Base-by-base conservation (phyloP, 2,329 filamentous ascomycete genomes). In the Fusarium sp. region DNA sequence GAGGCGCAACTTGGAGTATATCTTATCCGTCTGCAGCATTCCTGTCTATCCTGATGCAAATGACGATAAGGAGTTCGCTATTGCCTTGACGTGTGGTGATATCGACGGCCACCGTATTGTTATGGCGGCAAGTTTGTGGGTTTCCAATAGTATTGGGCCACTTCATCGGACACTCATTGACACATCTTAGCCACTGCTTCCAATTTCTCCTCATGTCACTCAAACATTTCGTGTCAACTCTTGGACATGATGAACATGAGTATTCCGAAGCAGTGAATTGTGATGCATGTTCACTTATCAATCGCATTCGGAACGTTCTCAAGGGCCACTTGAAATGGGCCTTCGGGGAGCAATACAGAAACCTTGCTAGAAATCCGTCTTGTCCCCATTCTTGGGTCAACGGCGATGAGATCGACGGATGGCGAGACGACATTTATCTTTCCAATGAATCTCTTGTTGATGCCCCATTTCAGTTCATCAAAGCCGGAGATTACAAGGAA, bases 341-440 rank as follows among this genome's bases (percentile, higher is more conserved):
- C 0, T 55, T 55, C 6, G 27, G 9, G 4, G 16, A 32, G 8
- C 1, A 20, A 10, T 20, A 18, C 5, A 3, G 29, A 1, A 8
- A 55, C 2, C 4, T 50, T 2, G 24, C 20, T 1, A 2, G 2
- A 1, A 16, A 8, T 2, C 11, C 8, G 0, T 18, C 15, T 6
- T 45, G 52, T 6, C 20, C 42, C 0, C 24, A 45, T 25, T 8
- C 14, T 1, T 55, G 52, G 52, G 18, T 55, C 6, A 25, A 55
- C 11, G 52, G 52, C 2, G 10, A n/a, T 3, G 27, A 34, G 11
- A 45, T 55, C 5, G 0, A 7, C 0, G 9, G 10, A 0, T 42
- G 50, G 24, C 1, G 45, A 8, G n/a, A 32, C 0, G 27, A 8
- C 11, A 2, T 2, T 2, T 30, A 20, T 5, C 20, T 55, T 6